Percentiles rank a stretch among this genome's conserved stretches.
Conservation (phyloP, 257 asterid species). For the Nicotiana knightiana region DNA sequence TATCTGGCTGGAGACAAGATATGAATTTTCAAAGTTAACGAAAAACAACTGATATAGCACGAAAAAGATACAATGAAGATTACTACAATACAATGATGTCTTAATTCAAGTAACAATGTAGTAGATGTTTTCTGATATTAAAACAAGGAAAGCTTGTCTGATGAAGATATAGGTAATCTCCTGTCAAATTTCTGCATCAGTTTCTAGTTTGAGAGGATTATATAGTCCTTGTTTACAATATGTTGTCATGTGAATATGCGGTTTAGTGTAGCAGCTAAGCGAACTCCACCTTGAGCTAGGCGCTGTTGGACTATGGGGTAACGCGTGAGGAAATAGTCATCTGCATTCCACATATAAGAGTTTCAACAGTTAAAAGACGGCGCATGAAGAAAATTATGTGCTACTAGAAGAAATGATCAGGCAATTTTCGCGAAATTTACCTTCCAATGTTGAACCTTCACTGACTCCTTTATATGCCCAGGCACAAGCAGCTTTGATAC, state of each 20-base stretch:
- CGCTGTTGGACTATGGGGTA: conserved; percentile 54
- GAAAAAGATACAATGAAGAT: background rate
- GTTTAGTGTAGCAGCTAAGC: conserved; percentile 79
- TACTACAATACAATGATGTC: background rate
- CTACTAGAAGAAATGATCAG: background rate
- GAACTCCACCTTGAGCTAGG: conserved; percentile 87
- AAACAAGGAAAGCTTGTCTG: background rate
- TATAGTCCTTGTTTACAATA: background rate
- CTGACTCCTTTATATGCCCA: conserved; percentile 78
- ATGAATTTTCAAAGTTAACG: background rate
- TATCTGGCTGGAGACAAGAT: no score
- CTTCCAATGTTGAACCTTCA: conserved; percentile 58
- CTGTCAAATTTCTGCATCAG: no score
- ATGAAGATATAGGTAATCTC: no score
- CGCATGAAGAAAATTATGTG: background rate
- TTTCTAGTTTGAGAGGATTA: background rate
- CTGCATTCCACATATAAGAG: conserved; percentile 31
- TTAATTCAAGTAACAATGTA: background rate
- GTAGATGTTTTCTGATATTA: background rate
- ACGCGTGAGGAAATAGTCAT: conserved; percentile 60
- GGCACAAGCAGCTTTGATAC: conserved; percentile 77
- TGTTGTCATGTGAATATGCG: conserved; percentile 53
- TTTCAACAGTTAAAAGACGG: background rate
- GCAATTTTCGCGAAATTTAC: conserved; percentile 21
- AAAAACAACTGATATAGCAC: background rate